Evolutionary conservation across 2,329 filamentous ascomycete genomes (phyloP).

Genomic region (Xylaria sp.): DNA sequence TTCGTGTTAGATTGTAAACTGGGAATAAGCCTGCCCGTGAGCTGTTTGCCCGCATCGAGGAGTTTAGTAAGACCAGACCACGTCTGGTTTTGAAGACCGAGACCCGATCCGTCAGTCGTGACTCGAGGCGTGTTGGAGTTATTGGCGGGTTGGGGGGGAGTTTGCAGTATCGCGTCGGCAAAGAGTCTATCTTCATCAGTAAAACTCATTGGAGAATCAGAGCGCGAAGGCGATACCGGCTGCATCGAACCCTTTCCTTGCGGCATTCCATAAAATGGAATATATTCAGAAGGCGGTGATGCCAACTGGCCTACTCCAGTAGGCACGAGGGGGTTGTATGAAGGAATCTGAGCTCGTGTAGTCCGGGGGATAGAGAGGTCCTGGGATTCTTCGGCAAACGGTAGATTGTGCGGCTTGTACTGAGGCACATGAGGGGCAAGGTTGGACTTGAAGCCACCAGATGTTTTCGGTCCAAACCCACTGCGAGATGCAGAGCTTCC

Average conservation of each 20-base stretch:
- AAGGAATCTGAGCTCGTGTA: slow-evolving; percentile 12
- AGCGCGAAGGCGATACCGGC: slow-evolving; percentile 22
- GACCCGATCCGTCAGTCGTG: neutral
- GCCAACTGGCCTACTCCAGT: slow-evolving; percentile 19
- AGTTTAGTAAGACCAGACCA: neutral
- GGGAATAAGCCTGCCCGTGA: neutral
- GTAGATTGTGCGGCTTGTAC: slow-evolving; percentile 5
- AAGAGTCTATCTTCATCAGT: slow-evolving; percentile 35
- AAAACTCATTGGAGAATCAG: slow-evolving; percentile 32
- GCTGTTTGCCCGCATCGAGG: neutral
- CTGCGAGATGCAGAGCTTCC: neutral
- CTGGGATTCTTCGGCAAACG: slow-evolving; percentile 10
- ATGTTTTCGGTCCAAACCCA: neutral
- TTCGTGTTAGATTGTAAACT: neutral
- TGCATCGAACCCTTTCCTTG: slow-evolving; percentile 21
- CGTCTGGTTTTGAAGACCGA: neutral
- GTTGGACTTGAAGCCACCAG: neutral
- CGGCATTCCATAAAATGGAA: slow-evolving; percentile 27
- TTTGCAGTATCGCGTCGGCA: slow-evolving; percentile 29
- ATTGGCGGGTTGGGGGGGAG: neutral
- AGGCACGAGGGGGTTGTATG: slow-evolving; percentile 13
- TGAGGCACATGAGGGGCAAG: slow-evolving; percentile 15
- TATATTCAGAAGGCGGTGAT: slow-evolving; percentile 17
- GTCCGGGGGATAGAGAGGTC: slow-evolving; percentile 14
- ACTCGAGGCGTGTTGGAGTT: neutral